phyloP scores from a whole-genome alignment of 2,329 filamentous ascomycete species.

The Drechslera avenae region DNA sequence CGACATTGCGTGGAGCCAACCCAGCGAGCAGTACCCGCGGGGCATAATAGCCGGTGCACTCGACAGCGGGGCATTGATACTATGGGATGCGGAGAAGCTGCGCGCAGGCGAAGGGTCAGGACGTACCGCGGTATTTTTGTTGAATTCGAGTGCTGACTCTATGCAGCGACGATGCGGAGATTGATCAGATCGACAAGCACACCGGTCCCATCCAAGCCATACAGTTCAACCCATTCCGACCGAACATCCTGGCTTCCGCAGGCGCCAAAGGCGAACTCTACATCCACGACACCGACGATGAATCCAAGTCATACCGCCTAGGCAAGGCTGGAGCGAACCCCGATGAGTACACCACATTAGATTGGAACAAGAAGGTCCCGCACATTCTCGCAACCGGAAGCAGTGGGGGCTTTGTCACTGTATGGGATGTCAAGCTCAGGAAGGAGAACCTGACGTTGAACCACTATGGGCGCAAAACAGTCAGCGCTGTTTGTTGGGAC shows the following conservation, averaged over 20 bases:
- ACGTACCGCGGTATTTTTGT: slow-evolving; percentile 49
- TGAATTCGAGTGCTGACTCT: slow-evolving; percentile 45
- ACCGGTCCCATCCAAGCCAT: slow-evolving; percentile 90
- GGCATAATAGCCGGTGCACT: slow-evolving; percentile 95
- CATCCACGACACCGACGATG: slow-evolving; percentile 92
- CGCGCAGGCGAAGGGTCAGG: slow-evolving; percentile 57
- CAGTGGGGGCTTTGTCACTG: slow-evolving; percentile 90
- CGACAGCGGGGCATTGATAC: slow-evolving; percentile 89
- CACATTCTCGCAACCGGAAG: slow-evolving; percentile 96
- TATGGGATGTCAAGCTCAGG: slow-evolving; percentile 98
- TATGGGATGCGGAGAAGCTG: slow-evolving; percentile 86
- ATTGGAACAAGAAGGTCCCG: slow-evolving; percentile 98
- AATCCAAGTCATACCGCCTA: slow-evolving; percentile 83
- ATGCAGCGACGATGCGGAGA: slow-evolving; percentile 73
- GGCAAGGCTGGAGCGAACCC: slow-evolving; percentile 86
- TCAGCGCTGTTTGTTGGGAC: slow-evolving; percentile 97
- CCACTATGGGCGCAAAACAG: slow-evolving; percentile 83
- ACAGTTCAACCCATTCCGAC: slow-evolving; percentile 93
- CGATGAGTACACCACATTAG: slow-evolving; percentile 93
- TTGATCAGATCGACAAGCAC: slow-evolving; percentile 88
- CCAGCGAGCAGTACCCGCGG: slow-evolving; percentile 75
- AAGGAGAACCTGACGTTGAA: slow-evolving; percentile 96
- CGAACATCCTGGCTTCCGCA: slow-evolving; percentile 88
- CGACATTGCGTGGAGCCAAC: slow-evolving; percentile 91
- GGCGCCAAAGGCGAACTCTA: slow-evolving; percentile 96